Evolutionary conservation across 108 stramenopile species (phyloP), one percentile per base, ranked within the genome.

Genomic region (Nitzschia sp.): DNA sequence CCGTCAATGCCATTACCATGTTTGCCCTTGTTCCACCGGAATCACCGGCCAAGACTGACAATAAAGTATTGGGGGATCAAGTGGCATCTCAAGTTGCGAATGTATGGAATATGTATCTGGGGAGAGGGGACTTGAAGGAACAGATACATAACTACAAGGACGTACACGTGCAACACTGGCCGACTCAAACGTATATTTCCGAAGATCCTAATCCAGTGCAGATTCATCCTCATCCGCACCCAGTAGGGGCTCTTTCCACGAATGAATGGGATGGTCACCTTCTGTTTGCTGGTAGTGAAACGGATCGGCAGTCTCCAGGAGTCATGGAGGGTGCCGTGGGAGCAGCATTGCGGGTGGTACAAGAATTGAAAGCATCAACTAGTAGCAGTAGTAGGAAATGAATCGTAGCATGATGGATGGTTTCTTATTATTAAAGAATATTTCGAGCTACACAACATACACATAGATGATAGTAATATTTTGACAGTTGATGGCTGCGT

Each of bases 281-380:
- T 28, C 55, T 75, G 26, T 86, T 86, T 69, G 85, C 85, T 15
- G 85, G 85, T 21, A 80, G 72, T 5, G 85, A 86, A 58, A 69
- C 79, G 15, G 85, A 86, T 75, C 46, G 23, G 26, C 6, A 13
- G 15, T 79, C 77, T 50, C 82, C 85, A n/a, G 85, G 85, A 44
- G 77, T 86, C 19, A 86, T 86, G 85, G 85, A 86, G 61, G 85
- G 85, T 34, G 85, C 85, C 8, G 76, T 86, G 2, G 73, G 81
- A 16, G 63, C 81, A 1, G 81, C 85, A 1, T 26, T 65, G 28
- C 79, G 79, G 23, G 81, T 82, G 11, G 31, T 69, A 22, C 31
- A 72, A 26, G 71, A 68, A 31, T 28, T 82, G 48, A 6, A 41
- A 41, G 38, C 38, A 9, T n/a, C n/a, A n/a, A n/a, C n/a, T n/a